Base-by-base conservation (phyloP, 75 land plant species). In the Selaginella tamariscina region DNA sequence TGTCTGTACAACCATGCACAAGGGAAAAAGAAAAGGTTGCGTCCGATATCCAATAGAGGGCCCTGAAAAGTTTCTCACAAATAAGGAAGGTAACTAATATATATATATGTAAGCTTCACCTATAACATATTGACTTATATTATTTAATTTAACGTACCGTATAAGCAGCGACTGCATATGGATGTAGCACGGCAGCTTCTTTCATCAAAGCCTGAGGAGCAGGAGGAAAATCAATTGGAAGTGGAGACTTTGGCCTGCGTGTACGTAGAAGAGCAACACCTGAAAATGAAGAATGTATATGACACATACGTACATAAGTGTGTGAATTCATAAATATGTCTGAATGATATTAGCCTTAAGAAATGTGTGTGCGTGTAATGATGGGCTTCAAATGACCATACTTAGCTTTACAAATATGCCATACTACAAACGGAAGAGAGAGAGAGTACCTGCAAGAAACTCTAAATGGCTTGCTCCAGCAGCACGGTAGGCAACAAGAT, bases 161-260 rank as follows among this genome's bases (percentile, higher is more conserved):
- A 57, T 91, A 91, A 29, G 97, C 89, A 77, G 97, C 97, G 71
- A 89, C 97, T 66, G 97, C 97, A 79, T 79, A 91, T 65, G 79
- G 82, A 80, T 88, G 97, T 32, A 81, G 73, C 55, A 72, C 21
- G 31, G 74, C 56, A 57, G 97, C 97, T 65, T 82, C 87, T 24
- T 68, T 64, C 39, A 91, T 66, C 22, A 32, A 65, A 24, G 68
- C 65, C 62, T 65, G 68, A 29, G 95, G 85, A 27, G 85, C 97
- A 60, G 81, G 81, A 0, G 62, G 9, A 29, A 63, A 69, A 18
- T 75, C 77, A 56, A 68, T 80, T 56, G 32, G 23, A 15, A 73
- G 22, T 32, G n/a, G 57, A 5, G 60, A 30, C 2, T 28, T 31
- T 27, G 74, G 57, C 28, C 54, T 55, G 24, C 79, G 83, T 24